A percentile compares a stretch with the other conserved stretches of the same genome.
phyloP scores from a whole-genome alignment of 176 grass and related monocot genomes.

The Elaeis guineensis region DNA sequence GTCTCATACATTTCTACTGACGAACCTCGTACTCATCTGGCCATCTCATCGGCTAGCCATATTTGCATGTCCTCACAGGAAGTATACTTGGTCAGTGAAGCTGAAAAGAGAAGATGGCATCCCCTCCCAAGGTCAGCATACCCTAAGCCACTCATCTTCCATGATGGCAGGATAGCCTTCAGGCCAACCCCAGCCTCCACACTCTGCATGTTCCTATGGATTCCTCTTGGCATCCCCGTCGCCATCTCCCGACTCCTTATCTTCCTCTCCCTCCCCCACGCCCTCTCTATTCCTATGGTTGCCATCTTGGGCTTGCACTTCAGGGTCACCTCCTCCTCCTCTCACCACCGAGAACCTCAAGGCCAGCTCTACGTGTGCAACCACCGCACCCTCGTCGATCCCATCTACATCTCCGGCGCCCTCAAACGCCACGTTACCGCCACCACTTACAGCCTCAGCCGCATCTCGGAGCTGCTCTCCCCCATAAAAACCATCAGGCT shows the following conservation, averaged over 20 bases:
- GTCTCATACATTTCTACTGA: too few species aligned
- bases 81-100: slow-evolving; percentile 35
- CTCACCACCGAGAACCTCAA: background rate
- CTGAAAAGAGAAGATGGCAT: slow-evolving; percentile 57
- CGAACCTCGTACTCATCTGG: too few species aligned
- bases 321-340: slow-evolving; percentile 18
- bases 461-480: slow-evolving; percentile 44
- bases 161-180: slow-evolving; percentile 80
- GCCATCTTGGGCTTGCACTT: slow-evolving; percentile 32
- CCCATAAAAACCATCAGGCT: slow-evolving; percentile 61
- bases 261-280: slow-evolving; percentile 46
- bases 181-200: slow-evolving; percentile 50
- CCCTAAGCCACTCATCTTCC: slow-evolving; percentile 60
- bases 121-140: slow-evolving; percentile 42
- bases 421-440: slow-evolving; percentile 49
- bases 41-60: too few species aligned
- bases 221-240: slow-evolving; percentile 42
- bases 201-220: slow-evolving; percentile 66
- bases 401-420: slow-evolving; percentile 51
- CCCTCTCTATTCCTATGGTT: slow-evolving; percentile 30
- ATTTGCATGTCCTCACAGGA: slow-evolving; percentile 21
- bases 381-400: slow-evolving; percentile 77
- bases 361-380: slow-evolving; percentile 66
- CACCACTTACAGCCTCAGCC: slow-evolving; percentile 63
- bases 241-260: slow-evolving; percentile 39